Percentiles rank a stretch among this genome's conserved stretches.
phyloP scores from a whole-genome alignment of 2,329 filamentous ascomycete species.

The Fusarium sambucinum region DNA sequence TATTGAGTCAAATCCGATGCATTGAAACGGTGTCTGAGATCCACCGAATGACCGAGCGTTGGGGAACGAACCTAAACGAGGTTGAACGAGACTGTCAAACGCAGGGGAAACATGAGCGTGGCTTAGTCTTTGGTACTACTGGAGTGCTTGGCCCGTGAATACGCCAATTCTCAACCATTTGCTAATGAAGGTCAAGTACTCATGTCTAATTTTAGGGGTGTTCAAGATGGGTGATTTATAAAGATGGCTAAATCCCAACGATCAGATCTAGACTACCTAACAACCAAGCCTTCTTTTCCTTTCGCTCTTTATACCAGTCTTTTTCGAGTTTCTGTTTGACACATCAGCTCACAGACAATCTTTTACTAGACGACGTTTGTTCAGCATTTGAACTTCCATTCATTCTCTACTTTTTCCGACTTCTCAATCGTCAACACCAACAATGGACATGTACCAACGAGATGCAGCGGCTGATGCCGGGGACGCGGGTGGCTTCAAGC shows the following conservation, averaged over 20 bases:
- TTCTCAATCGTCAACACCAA: rapidly evolving
- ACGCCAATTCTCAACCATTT: no score
- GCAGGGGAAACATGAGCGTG: not conserved
- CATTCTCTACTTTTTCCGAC: rapidly evolving
- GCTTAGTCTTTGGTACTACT: not conserved
- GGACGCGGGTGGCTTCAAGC: not conserved
- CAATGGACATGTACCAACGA: not conserved
- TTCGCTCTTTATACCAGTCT: not conserved
- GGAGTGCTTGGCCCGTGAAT: not conserved
- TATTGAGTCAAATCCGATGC: not conserved
- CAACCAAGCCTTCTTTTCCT: not conserved
- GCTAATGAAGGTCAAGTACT: not conserved
- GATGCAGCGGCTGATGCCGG: not conserved
- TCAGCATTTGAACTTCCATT: no score
- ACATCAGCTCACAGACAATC: no score
- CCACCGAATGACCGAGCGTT: rapidly evolving
- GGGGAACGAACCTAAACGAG: conserved; percentile 11
- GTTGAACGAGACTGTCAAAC: conserved; percentile 2
- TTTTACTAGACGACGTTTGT: no score
- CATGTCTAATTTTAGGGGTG: not conserved
- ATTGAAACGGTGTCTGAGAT: not conserved
- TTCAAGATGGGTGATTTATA: not conserved
- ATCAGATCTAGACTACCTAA: not conserved
- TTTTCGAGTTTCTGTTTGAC: not conserved
- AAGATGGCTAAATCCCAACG: not conserved